Percentiles rank a stretch among this genome's conserved stretches.
Evolutionary conservation across 768 basidiomycete genomes (phyloP).

Genomic region (Phanerodontia chrysosporium): DNA sequence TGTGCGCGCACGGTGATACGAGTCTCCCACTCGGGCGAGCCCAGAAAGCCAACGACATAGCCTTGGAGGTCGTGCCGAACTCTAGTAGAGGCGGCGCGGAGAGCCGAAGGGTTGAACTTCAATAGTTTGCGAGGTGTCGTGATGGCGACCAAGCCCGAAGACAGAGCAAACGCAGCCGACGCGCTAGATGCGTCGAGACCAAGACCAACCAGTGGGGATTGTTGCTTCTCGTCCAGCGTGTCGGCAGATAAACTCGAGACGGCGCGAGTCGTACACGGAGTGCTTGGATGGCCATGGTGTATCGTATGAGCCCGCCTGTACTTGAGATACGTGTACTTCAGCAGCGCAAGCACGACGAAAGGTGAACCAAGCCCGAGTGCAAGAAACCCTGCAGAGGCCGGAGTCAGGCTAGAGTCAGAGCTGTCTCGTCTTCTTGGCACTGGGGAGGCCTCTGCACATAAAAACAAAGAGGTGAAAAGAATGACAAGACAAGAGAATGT

Average conservation of each 20-base stretch:
- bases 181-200: neutral
- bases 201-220: conserved; percentile 4
- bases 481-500: no score
- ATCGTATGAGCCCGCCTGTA: conserved; percentile 19
- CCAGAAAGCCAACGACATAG: conserved; percentile 23
- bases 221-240: neutral
- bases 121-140: neutral
- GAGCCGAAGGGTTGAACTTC: neutral
- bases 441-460: neutral
- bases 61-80: neutral
- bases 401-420: conserved; percentile 2
- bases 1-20: conserved; percentile 15
- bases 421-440: neutral
- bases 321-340: conserved; percentile 20
- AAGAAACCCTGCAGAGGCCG: neutral
- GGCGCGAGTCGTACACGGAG: no score
- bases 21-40: conserved; percentile 26
- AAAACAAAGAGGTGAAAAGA: no score
- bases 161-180: neutral
- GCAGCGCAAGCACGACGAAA: conserved; percentile 15
- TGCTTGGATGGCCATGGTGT: neutral
- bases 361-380: conserved; percentile 17
- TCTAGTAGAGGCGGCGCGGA: neutral
- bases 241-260: neutral
- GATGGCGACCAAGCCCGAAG: neutral